Conservation (phyloP, 495 filamentous ascomycete species). For the Rhizodiscina lignyota region DNA sequence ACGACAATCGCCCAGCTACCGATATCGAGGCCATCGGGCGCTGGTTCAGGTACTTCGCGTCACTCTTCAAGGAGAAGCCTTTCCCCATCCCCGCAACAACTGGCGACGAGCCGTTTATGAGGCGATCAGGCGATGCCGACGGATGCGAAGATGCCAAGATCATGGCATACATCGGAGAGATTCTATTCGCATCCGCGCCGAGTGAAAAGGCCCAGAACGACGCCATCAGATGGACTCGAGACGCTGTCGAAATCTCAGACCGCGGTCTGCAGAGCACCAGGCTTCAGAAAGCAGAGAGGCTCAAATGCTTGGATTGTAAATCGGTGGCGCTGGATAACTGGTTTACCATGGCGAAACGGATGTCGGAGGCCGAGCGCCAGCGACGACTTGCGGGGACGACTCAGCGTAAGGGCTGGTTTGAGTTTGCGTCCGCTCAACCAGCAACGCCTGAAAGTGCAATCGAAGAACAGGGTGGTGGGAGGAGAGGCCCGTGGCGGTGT, state of each 20-base stretch:
- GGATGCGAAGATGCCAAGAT: constrained; percentile 79
- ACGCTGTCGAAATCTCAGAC: constrained; percentile 57
- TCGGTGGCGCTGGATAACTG: constrained; percentile 13
- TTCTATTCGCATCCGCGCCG: constrained; percentile 54
- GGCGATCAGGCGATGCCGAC: constrained; percentile 21
- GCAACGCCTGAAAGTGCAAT: too few species aligned
- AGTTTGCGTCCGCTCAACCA: too few species aligned
- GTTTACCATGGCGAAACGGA: constrained; percentile 15
- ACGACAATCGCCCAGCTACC: constrained; percentile 4
- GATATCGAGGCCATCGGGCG: constrained; percentile 3
- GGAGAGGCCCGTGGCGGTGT: too few species aligned
- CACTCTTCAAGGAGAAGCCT: constrained; percentile 6
- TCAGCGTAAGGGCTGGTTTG: too few species aligned
- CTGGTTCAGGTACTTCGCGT: constrained; percentile 5
- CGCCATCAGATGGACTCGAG: constrained; percentile 71
- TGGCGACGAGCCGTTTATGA: constrained; percentile 36
- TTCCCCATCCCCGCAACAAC: constrained; percentile 50
- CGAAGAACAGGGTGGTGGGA: too few species aligned
- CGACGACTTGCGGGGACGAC: too few species aligned
- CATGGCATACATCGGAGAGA: constrained; percentile 85
- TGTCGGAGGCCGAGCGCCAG: too few species aligned
- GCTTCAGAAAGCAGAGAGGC: constrained; percentile 2
- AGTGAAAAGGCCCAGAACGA: constrained; percentile 23
- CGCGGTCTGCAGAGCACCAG: not conserved
- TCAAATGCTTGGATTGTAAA: constrained; percentile 12